Conservation (phyloP, 371 early-diverging fungal species). For the Phascolomyces articulosus region DNA sequence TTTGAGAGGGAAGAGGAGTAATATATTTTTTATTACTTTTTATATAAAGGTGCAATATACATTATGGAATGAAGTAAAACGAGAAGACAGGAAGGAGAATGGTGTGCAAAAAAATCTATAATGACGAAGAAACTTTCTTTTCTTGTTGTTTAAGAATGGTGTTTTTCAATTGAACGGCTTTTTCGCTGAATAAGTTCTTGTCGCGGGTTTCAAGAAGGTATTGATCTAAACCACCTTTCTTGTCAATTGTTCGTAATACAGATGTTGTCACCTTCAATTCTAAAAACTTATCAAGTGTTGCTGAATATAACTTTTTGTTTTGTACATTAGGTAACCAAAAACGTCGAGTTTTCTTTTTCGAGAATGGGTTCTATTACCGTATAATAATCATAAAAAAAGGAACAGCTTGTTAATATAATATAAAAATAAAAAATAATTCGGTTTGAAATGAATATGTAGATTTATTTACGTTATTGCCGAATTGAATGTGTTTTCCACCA, state of each 20-base stretch:
- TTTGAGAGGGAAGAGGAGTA: too few relatives aligned
- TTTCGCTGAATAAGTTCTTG: slow-evolving; percentile 61
- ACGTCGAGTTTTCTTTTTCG: slow-evolving; percentile 80
- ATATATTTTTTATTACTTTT: not conserved
- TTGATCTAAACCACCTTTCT: slow-evolving; percentile 85
- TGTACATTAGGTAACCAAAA: slow-evolving; percentile 86
- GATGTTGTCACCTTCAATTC: slow-evolving; percentile 71
- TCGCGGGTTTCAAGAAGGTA: slow-evolving; percentile 76
- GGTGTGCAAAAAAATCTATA: not conserved
- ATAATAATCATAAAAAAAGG: too few relatives aligned
- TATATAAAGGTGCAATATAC: not conserved
- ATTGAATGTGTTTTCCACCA: slow-evolving; percentile 72
- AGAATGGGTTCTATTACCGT: slow-evolving; percentile 67
- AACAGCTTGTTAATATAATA: too few relatives aligned
- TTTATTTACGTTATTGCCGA: slow-evolving; percentile 75
- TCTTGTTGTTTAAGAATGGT: slow-evolving; percentile 12
- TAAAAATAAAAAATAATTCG: too few relatives aligned
- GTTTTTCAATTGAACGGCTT: slow-evolving; percentile 56
- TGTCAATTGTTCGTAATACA: slow-evolving; percentile 80
- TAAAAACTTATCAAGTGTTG: slow-evolving; percentile 59
- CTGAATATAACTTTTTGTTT: slow-evolving; percentile 71
- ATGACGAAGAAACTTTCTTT: slow-evolving; percentile 7
- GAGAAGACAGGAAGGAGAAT: not conserved
- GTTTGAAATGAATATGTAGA: too few relatives aligned
- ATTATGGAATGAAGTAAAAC: not conserved